These are phyloP conservation scores for Penicillium pancosmium DNA, from an alignment of 495 filamentous ascomycete genomes.

Conservation along the genomic window DNA sequence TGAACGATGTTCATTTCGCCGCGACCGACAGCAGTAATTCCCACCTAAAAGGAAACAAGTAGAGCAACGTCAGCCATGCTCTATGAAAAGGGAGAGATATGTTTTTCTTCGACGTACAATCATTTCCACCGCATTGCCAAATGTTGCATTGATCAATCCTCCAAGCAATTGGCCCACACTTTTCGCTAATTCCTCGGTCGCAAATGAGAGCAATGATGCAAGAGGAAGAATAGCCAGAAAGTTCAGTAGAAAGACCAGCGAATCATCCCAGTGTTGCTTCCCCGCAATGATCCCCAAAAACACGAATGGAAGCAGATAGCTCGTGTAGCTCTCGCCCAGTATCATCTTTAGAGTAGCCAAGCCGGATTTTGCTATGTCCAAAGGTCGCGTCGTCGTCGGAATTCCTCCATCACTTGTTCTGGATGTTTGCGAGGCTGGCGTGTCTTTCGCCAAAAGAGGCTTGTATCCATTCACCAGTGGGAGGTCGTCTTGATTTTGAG, in stretches of 20 bases:
- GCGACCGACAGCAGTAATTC: constrained; percentile 27
- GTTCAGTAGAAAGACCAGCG: constrained; percentile 27
- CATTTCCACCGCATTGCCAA: constrained; percentile 35
- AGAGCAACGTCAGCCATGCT: neutral
- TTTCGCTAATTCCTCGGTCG: constrained; percentile 27
- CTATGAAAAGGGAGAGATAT: neutral
- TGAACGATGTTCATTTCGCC: constrained; percentile 30
- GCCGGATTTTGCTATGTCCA: neutral
- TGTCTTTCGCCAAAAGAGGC: neutral
- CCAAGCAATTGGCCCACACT: constrained; percentile 26
- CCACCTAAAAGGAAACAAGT: constrained; percentile 13
- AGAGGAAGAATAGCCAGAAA: constrained; percentile 34
- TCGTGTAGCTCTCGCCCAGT: constrained; percentile 17
- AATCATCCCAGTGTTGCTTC: constrained; percentile 20
- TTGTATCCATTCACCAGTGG: neutral
- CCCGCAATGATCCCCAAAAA: constrained; percentile 25
- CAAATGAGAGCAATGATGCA: constrained; percentile 25
- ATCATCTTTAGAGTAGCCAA: constrained; percentile 4
- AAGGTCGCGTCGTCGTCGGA: neutral
- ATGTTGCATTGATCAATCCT: constrained; percentile 31
- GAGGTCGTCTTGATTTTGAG: neutral
- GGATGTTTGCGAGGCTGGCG: neutral
- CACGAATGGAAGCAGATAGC: constrained; percentile 22
- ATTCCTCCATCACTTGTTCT: neutral
- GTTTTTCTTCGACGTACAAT: constrained; percentile 19